Conservation (phyloP, 2,329 filamentous ascomycete genomes). For the Parascedosporium putredinis region DNA sequence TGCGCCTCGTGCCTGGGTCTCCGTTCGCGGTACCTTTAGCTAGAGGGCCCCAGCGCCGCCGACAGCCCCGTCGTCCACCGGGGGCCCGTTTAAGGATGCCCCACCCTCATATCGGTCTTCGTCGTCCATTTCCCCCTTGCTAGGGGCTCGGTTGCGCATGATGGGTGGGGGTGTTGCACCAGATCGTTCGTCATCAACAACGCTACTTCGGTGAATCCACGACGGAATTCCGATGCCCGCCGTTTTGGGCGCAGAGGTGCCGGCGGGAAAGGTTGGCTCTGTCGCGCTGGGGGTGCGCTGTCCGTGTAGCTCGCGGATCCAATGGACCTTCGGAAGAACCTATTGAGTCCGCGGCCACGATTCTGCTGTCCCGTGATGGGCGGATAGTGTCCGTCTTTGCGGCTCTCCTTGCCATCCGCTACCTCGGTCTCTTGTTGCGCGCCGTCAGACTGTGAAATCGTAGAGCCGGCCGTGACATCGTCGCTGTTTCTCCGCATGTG, state of each 20-base stretch:
- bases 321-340: constrained; percentile 40
- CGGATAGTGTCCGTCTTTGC: constrained; percentile 34
- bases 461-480: background rate
- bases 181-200: constrained; percentile 29
- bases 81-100: constrained; percentile 12
- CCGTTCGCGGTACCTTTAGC: constrained; percentile 6
- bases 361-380: constrained; percentile 35
- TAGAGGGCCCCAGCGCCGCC: constrained; percentile 3
- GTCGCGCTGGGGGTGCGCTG: constrained; percentile 13
- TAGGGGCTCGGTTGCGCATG: constrained; percentile 27
- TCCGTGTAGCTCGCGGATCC: constrained; percentile 15
- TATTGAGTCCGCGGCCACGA: constrained; percentile 35
- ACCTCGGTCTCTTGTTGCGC: constrained; percentile 9
- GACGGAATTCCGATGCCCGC: constrained; percentile 27
- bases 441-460: constrained; percentile 8
- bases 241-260: constrained; percentile 12
- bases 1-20: constrained; percentile 14
- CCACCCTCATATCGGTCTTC: constrained; percentile 9
- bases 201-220: constrained; percentile 25
- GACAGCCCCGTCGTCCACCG: background rate
- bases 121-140: constrained; percentile 6
- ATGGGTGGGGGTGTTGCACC: constrained; percentile 49
- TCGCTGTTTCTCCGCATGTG: constrained; percentile 9
- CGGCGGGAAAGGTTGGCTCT: constrained; percentile 8
- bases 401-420: constrained; percentile 11